Evolutionary conservation across 148 eudicot species (phyloP).

Genomic region (Arctostaphylos glauca): DNA sequence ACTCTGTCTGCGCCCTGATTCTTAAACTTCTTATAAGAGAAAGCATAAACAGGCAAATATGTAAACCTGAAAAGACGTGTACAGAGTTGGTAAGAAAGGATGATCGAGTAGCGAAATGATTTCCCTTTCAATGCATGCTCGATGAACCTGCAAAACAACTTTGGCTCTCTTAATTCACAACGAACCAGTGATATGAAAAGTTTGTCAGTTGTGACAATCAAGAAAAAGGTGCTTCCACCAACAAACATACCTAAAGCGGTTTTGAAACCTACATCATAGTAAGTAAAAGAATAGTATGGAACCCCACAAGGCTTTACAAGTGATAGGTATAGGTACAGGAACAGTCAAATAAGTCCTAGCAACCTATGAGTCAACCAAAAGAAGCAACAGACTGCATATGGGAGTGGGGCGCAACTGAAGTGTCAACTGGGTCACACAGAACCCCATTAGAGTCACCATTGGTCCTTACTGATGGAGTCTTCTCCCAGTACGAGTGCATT

Average conservation of each 20-base stretch:
- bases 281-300: neutral
- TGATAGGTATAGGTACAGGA: neutral
- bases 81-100: conserved; percentile 89
- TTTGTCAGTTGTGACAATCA: conserved; percentile 3
- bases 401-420: too few species aligned
- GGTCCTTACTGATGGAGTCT: neutral
- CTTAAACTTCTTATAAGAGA: neutral
- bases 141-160: conserved; percentile 71
- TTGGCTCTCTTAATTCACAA: conserved; percentile 13
- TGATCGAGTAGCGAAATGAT: conserved; percentile 84
- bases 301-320: neutral
- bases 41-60: neutral
- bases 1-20: neutral
- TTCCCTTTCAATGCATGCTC: conserved; percentile 96
- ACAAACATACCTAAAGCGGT: neutral
- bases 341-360: neutral
- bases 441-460: neutral
- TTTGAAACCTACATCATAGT: neutral
- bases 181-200: neutral
- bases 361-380: neutral
- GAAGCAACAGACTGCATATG: neutral
- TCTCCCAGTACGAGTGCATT: neutral
- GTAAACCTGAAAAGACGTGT: conserved; percentile 88
- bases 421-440: neutral
- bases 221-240: neutral